These are phyloP conservation scores for Ottelia alismoides DNA, from an alignment of 106 monocot species.

Conservation along the genomic window DNA sequence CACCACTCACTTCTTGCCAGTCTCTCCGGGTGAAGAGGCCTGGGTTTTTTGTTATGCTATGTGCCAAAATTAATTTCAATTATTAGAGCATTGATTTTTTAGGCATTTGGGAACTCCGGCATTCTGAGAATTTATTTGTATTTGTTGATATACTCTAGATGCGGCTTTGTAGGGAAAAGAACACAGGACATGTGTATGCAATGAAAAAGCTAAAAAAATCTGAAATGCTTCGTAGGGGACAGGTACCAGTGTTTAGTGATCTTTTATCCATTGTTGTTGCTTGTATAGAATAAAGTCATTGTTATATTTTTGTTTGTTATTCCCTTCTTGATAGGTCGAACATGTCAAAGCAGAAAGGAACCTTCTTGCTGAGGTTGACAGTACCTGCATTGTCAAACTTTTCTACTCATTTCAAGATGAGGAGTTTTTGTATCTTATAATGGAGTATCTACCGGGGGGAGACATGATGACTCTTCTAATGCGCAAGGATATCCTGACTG, in stretches of 20 bases:
- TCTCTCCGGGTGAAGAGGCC: no score
- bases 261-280: no score
- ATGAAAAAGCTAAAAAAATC: constrained; percentile 80
- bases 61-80: no score
- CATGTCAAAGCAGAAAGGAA: constrained; percentile 84
- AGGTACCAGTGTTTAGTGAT: no score
- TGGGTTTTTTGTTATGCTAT: no score
- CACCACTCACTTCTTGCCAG: no score
- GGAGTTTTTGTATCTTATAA: constrained; percentile 80
- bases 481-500: constrained; percentile 85
- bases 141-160: no score
- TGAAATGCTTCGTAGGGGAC: constrained; percentile 75
- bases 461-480: constrained; percentile 97
- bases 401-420: constrained; percentile 74
- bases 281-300: background rate
- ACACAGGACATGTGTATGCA: constrained; percentile 49
- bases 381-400: constrained; percentile 55
- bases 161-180: constrained; percentile 60
- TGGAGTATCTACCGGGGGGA: constrained; percentile 95
- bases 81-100: no score
- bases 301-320: background rate
- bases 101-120: no score
- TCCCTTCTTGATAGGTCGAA: constrained; percentile 35
- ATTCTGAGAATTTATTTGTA: no score
- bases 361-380: constrained; percentile 75